Evolutionary conservation across 2,329 filamentous ascomycete species (phyloP).

Genomic region (Paraphoma chrysanthemicola): DNA sequence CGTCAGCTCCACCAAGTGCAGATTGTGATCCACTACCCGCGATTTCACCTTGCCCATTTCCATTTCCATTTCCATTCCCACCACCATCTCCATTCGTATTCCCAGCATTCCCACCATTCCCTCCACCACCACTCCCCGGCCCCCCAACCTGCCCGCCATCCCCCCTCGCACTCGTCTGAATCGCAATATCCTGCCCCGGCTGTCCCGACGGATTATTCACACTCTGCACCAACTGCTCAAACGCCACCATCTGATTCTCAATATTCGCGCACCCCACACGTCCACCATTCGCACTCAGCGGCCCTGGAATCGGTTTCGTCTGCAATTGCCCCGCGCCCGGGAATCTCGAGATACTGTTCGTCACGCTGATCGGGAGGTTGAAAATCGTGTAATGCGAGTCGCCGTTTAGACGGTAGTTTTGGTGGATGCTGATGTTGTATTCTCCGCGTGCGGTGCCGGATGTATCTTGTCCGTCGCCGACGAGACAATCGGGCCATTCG

Average conservation of each 20-base stretch:
- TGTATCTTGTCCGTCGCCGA: conserved; percentile 61
- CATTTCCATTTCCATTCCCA: too few relatives aligned
- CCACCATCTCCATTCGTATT: conserved; percentile 1
- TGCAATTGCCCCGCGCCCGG: conserved; percentile 39
- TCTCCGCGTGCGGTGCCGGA: conserved; percentile 61
- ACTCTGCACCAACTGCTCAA: conserved; percentile 30
- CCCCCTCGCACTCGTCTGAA: conserved; percentile 30
- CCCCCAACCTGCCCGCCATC: conserved; percentile 39
- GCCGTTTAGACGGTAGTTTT: conserved; percentile 71
- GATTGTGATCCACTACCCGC: neutral
- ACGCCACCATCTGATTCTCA: conserved; percentile 35
- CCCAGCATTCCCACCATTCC: neutral
- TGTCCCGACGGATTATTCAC: conserved; percentile 43
- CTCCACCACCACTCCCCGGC: conserved; percentile 17
- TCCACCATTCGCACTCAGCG: conserved; percentile 43
- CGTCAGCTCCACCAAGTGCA: conserved; percentile 2
- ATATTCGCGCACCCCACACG: conserved; percentile 39
- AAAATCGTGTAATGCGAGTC: conserved; percentile 73
- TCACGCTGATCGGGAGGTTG: conserved; percentile 72
- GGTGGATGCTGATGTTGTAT: conserved; percentile 77
- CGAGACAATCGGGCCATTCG: conserved; percentile 73
- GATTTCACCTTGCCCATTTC: conserved; percentile 1
- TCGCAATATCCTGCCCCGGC: conserved; percentile 35
- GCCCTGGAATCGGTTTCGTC: conserved; percentile 42
- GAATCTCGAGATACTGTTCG: conserved; percentile 64